Percentiles rank a stretch among this genome's conserved stretches.
These are phyloP conservation scores for Pseudogymnoascus sp. DNA, from an alignment of 2,329 filamentous ascomycete genomes.

Conservation along the genomic window DNA sequence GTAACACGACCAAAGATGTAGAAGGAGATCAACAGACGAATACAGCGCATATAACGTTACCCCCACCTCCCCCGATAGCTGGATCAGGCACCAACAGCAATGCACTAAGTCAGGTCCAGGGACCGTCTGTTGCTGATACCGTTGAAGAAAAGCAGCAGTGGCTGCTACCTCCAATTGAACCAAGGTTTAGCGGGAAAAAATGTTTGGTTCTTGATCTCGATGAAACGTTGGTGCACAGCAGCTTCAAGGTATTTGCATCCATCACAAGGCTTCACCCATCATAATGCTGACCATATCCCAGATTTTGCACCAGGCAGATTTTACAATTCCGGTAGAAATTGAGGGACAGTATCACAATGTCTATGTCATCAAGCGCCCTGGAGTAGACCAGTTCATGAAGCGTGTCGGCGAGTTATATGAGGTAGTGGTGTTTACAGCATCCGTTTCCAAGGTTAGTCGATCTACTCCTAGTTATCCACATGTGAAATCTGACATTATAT, in stretches of 20 bases:
- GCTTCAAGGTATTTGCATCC: slow-evolving; percentile 69
- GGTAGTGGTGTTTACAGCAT: slow-evolving; percentile 97
- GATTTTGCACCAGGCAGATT: slow-evolving; percentile 97
- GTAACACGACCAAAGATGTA: not conserved
- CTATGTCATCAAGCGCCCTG: slow-evolving; percentile 98
- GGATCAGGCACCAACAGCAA: slow-evolving; percentile 17
- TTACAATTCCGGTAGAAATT: slow-evolving; percentile 97
- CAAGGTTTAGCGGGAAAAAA: slow-evolving; percentile 78
- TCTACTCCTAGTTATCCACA: not conserved
- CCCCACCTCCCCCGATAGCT: slow-evolving; percentile 17
- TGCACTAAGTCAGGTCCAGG: slow-evolving; percentile 21
- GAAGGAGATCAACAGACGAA: not conserved
- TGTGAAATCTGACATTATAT: slow-evolving; percentile 8
- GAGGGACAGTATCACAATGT: slow-evolving; percentile 99
- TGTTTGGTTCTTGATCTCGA: slow-evolving; percentile 93
- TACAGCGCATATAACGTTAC: slow-evolving; percentile 17
- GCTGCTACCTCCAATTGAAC: slow-evolving; percentile 72
- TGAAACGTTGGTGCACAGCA: slow-evolving; percentile 95
- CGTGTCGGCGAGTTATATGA: slow-evolving; percentile 95
- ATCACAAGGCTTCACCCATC: not conserved
- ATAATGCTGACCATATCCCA: slow-evolving; percentile 32
- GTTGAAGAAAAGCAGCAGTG: slow-evolving; percentile 28
- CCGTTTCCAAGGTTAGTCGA: slow-evolving; percentile 77
- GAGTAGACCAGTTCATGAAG: slow-evolving; percentile 98
- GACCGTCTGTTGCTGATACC: slow-evolving; percentile 16